Conservation (phyloP, 768 basidiomycete genomes). For the Piloderma croceum region DNA sequence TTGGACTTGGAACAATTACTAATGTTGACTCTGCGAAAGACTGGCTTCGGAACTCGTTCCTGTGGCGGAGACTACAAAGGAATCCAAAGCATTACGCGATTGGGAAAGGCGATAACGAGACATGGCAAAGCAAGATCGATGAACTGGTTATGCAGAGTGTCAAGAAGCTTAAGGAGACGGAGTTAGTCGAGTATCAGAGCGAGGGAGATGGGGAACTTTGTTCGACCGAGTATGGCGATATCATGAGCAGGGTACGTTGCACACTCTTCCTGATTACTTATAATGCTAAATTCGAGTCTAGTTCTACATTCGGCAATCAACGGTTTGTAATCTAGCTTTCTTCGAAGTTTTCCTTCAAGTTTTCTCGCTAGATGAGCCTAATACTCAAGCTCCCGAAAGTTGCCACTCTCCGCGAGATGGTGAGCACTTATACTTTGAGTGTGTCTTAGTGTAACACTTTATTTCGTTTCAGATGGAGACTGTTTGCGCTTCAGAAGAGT, state of each 20-base stretch:
- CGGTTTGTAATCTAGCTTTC: slow-evolving; percentile 35
- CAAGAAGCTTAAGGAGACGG: slow-evolving; percentile 49
- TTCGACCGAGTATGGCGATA: slow-evolving; percentile 75
- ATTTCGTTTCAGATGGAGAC: slow-evolving; percentile 48
- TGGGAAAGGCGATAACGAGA: slow-evolving; percentile 38
- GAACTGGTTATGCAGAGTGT: slow-evolving; percentile 70
- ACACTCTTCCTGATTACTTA: background rate
- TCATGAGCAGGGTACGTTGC: slow-evolving; percentile 73
- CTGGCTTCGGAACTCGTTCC: slow-evolving; percentile 83
- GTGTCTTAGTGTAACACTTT: slow-evolving; percentile 1
- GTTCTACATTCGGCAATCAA: slow-evolving; percentile 72
- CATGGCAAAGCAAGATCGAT: slow-evolving; percentile 69
- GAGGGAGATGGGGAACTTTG: slow-evolving; percentile 38
- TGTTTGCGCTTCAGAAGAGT: slow-evolving; percentile 67
- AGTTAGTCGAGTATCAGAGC: slow-evolving; percentile 47
- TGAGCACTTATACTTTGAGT: slow-evolving; percentile 29
- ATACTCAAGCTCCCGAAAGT: slow-evolving; percentile 55
- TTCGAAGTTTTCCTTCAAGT: background rate
- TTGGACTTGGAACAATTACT: slow-evolving; percentile 80
- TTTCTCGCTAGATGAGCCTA: slow-evolving; percentile 51
- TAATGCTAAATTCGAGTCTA: slow-evolving; percentile 23
- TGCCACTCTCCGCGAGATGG: slow-evolving; percentile 61
- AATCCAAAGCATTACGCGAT: slow-evolving; percentile 78
- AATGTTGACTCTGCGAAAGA: slow-evolving; percentile 61
- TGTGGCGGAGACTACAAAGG: slow-evolving; percentile 78